Base-by-base conservation (phyloP, 352 stramenopile species). In the Phytophthora quininea region DNA sequence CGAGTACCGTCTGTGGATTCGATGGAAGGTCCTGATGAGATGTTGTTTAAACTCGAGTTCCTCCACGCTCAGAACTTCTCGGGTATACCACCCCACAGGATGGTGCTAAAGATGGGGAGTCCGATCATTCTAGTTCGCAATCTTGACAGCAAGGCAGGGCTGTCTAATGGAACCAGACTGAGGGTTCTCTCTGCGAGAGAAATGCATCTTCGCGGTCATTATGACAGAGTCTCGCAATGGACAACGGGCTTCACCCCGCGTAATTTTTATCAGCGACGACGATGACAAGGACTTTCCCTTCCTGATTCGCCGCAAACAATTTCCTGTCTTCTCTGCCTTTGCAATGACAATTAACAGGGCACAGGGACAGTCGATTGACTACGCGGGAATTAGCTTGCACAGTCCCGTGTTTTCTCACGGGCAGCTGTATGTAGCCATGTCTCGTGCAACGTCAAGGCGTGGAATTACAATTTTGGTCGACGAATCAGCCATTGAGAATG, bases 231-330 rank as follows among this genome's bases (percentile, higher is more conserved):
- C 15, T 3, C 48, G 57, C 9, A 24, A 51, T 8, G 58, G 52
- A 4, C 15, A 70, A 9, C 35, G 54, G 1, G 58, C 70, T 35
- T 73, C 0, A 78, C 63, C 62, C 0, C 12, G 60, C 0, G 69
- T 72, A 14, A 54, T 75, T 2, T 72, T 66, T 32, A 50, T 69
- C 56, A 67, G n/a, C 27, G 38, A 66, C 14, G 49, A 74, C n/a
- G 38, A 64, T 5, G 55, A 58, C 1, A 48, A 53, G 12, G 54
- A 59, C 0, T 71, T 76, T 11, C 66, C 56, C 5, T 78, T 78
- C 35, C 62, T 37, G 1, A 56, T 81, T n/a, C 48, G 50, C 0
- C 56, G 56, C 0, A 69, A 62, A 30, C 47, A 69, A 43, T 69
- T 73, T 42, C 59, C 59, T 1, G 37, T 68, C 4, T 6, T 59